Conservation (phyloP, 345 rosid species). For the Heritiera fomes region DNA sequence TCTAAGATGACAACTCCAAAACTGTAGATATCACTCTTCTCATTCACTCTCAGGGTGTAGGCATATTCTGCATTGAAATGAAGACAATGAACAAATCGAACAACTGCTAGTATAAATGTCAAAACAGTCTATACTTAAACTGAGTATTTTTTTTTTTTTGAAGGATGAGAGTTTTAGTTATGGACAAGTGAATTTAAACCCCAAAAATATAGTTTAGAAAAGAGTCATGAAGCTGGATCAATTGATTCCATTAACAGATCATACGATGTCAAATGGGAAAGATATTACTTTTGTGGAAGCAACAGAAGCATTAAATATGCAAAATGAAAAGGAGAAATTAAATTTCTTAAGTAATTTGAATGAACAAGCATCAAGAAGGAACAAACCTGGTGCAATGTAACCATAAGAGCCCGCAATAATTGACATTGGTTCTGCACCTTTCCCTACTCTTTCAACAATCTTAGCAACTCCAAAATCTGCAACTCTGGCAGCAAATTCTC, state of each 20-base stretch:
- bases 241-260: not conserved
- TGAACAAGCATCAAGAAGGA: constrained; percentile 11
- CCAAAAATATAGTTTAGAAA: not conserved
- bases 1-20: constrained; percentile 89
- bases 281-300: not conserved
- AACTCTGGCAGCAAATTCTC: constrained; percentile 70
- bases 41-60: constrained; percentile 83
- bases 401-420: constrained; percentile 87
- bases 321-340: not conserved
- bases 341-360: not conserved
- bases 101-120: not conserved
- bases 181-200: not conserved
- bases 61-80: constrained; percentile 64
- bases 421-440: constrained; percentile 73
- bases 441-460: constrained; percentile 45
- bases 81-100: not conserved
- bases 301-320: not conserved
- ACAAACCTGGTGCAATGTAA: constrained; percentile 92
- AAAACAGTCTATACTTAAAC: no score
- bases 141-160: no score
- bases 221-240: not conserved
- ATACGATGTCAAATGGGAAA: not conserved
- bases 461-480: constrained; percentile 95
- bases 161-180: no score
- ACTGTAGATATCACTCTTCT: constrained; percentile 93